A percentile compares a stretch with the other conserved stretches of the same genome.
phyloP scores from a whole-genome alignment of 371 early-diverging fungal genomes.

The Rhizopus delemar region DNA sequence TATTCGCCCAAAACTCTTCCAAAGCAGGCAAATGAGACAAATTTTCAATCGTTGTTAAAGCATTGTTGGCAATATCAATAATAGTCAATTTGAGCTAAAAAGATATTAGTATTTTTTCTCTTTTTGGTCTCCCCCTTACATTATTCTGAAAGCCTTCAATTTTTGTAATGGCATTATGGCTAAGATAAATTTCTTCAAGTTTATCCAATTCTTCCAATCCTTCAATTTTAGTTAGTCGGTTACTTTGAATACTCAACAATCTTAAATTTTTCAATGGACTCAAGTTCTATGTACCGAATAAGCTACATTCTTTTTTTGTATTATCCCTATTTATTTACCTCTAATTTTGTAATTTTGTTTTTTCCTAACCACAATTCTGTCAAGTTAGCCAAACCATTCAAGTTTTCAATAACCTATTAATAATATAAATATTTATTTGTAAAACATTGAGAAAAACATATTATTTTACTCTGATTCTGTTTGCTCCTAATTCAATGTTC shows the following conservation, averaged over 20 bases:
- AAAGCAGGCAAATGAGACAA: conserved; percentile 68
- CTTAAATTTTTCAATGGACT: conserved; percentile 59
- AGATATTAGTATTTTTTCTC: neutral
- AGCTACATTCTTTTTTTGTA: neutral
- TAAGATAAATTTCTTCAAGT: conserved; percentile 88
- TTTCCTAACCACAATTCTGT: conserved; percentile 95
- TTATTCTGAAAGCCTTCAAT: conserved; percentile 83
- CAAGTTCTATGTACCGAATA: conserved; percentile 32
- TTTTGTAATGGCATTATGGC: conserved; percentile 76
- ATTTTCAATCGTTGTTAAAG: conserved; percentile 75
- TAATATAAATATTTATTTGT: neutral
- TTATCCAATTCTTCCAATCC: conserved; percentile 70
- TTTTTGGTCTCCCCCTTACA: conserved; percentile 28
- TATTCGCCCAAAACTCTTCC: conserved; percentile 92
- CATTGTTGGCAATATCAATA: conserved; percentile 86
- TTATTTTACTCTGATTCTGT: conserved; percentile 75
- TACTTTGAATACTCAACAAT: conserved; percentile 84
- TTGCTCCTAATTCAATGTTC: conserved; percentile 93
- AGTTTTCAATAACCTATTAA: conserved; percentile 75
- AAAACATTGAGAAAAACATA: no score
- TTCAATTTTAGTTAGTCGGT: conserved; percentile 75
- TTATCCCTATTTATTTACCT: conserved; percentile 48
- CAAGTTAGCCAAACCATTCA: conserved; percentile 77
- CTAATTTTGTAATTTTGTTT: conserved; percentile 88
- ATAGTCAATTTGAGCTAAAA: conserved; percentile 65